These are phyloP conservation scores for Phialocephala subalpina DNA, from an alignment of 2,329 filamentous ascomycete species.

Conservation along the genomic window DNA sequence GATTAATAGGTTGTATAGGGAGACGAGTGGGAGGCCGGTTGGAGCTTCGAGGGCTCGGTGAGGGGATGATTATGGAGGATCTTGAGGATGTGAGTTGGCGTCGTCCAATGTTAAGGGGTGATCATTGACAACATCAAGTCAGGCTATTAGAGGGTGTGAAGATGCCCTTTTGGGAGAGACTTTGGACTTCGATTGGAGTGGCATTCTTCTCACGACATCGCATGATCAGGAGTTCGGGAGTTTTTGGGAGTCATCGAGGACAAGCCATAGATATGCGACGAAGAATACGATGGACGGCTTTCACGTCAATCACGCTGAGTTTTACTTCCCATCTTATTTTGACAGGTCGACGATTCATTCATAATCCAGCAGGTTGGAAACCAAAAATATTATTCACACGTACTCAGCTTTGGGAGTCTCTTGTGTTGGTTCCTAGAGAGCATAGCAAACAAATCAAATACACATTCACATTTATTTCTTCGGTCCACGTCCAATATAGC, in stretches of 20 bases:
- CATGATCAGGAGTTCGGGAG: constrained; percentile 1
- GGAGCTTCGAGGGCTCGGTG: background rate
- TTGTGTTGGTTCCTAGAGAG: background rate
- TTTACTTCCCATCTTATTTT: background rate
- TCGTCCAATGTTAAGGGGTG: no score
- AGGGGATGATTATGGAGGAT: background rate
- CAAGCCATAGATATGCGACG: background rate
- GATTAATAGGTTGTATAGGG: constrained; percentile 33
- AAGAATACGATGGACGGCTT: constrained; percentile 2
- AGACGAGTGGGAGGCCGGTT: constrained; percentile 20
- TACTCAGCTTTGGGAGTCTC: background rate
- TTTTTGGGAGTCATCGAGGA: background rate
- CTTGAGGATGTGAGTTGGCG: background rate
- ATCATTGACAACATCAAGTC: background rate
- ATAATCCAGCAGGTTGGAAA: constrained; percentile 7
- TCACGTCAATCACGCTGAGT: constrained; percentile 6
- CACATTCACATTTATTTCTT: background rate
- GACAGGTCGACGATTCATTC: background rate
- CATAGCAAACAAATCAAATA: background rate
- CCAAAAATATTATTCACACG: background rate
- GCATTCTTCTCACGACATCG: constrained; percentile 1
- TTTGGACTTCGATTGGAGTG: background rate
- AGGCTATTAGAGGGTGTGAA: no score
- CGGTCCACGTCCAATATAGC: no score
- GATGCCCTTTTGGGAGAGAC: background rate